Percentiles rank a stretch among this genome's conserved stretches.
phyloP scores from a whole-genome alignment of 2,329 filamentous ascomycete genomes.

The Elsinoe perseae region DNA sequence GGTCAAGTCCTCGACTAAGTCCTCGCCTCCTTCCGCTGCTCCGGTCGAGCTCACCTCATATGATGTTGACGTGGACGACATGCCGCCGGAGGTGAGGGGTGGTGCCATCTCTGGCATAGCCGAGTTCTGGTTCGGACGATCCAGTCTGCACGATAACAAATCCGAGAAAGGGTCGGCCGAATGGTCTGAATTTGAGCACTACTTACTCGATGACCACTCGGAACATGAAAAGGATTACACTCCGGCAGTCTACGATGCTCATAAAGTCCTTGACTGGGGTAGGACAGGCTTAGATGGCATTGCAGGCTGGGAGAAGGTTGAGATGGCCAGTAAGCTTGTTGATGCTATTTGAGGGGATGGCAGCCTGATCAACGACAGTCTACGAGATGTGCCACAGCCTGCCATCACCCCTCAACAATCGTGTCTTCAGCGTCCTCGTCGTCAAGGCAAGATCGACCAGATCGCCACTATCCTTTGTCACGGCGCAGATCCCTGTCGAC shows the following conservation, averaged over 20 bases:
- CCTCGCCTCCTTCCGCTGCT: constrained; percentile 43
- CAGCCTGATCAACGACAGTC: constrained; percentile 35
- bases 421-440: constrained; percentile 60
- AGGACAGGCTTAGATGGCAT: constrained; percentile 25
- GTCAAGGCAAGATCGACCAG: constrained; percentile 38
- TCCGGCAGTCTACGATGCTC: constrained; percentile 46
- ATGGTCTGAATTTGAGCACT: constrained; percentile 56
- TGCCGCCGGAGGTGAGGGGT: constrained; percentile 27
- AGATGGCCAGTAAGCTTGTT: constrained; percentile 31
- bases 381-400: constrained; percentile 61
- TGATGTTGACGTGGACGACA: constrained; percentile 39
- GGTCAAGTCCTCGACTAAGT: constrained; percentile 41
- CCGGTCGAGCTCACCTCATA: constrained; percentile 49
- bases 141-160: constrained; percentile 52
- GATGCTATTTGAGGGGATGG: neutral
- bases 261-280: constrained; percentile 39
- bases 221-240: constrained; percentile 53
- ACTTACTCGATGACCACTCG: constrained; percentile 53
- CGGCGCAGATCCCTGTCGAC: constrained; percentile 34
- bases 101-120: constrained; percentile 25
- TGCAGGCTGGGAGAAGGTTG: constrained; percentile 30
- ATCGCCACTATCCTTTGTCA: constrained; percentile 24
- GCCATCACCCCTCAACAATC: constrained; percentile 51
- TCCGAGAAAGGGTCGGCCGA: constrained; percentile 47
- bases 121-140: constrained; percentile 59